These are phyloP conservation scores for Alisma plantagoaquatica DNA, from an alignment of 106 monocot genomes.

Conservation along the genomic window DNA sequence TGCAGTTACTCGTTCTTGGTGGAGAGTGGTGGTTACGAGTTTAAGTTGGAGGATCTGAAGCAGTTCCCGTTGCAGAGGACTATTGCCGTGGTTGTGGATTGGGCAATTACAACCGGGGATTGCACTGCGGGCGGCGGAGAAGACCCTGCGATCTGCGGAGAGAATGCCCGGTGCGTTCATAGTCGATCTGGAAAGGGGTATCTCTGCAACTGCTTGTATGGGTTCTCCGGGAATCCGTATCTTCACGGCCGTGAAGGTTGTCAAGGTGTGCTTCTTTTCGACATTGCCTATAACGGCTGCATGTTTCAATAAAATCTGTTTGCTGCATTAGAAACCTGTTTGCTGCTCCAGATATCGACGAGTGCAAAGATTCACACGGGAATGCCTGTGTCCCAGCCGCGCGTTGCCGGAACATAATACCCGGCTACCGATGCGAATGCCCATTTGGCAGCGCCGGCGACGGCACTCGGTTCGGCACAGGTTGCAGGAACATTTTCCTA, in stretches of 20 bases:
- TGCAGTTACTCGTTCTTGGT: constrained; percentile 17
- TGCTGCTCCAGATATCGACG: constrained; percentile 46
- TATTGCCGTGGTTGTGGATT: constrained; percentile 11
- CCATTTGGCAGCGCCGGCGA: constrained; percentile 27
- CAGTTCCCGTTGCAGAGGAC: background rate
- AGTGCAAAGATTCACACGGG: constrained; percentile 23
- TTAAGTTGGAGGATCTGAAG: background rate
- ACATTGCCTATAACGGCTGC: too few relatives aligned
- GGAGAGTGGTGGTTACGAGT: background rate
- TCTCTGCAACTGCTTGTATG: constrained; percentile 26
- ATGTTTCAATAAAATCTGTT: background rate
- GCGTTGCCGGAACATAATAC: constrained; percentile 24
- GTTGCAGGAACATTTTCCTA: constrained; percentile 27
- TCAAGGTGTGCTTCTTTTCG: constrained; percentile 26
- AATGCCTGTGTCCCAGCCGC: constrained; percentile 13
- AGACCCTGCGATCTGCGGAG: constrained; percentile 1
- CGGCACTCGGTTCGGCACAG: constrained; percentile 26
- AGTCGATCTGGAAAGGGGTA: constrained; percentile 25
- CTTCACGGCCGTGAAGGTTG: constrained; percentile 34
- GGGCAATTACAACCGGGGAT: constrained; percentile 1
- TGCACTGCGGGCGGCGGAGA: too few relatives aligned
- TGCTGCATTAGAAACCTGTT: background rate
- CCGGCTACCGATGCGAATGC: constrained; percentile 32
- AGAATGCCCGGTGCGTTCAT: constrained; percentile 17
- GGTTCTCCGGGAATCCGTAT: constrained; percentile 49